Conservation (phyloP, 2,329 filamentous ascomycete species). For the Fusarium sp. region DNA sequence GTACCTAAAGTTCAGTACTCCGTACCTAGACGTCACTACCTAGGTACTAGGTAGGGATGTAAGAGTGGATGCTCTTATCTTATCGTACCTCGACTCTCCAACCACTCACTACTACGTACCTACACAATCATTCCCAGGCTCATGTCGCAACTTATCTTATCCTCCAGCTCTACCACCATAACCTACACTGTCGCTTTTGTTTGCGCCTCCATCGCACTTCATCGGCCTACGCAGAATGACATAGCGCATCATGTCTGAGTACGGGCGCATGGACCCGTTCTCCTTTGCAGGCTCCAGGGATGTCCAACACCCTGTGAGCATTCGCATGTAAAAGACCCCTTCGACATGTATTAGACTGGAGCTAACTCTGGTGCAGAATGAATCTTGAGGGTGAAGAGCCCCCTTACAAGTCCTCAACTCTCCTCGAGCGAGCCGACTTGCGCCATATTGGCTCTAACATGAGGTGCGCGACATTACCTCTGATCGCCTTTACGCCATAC, state of each 20-base stretch:
- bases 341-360: neutral
- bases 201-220: neutral
- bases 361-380: constrained; percentile 54
- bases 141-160: constrained; percentile 16
- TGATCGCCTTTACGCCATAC: constrained; percentile 27
- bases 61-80: constrained; percentile 22
- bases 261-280: constrained; percentile 86
- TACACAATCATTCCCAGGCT: constrained; percentile 12
- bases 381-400: constrained; percentile 63
- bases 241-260: constrained; percentile 55
- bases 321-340: constrained; percentile 67
- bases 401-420: constrained; percentile 69
- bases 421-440: constrained; percentile 83
- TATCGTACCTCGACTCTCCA: constrained; percentile 14
- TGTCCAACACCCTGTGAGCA: constrained; percentile 78
- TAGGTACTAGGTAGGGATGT: neutral
- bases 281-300: constrained; percentile 93
- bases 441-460: constrained; percentile 56
- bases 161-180: neutral
- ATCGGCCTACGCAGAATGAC: constrained; percentile 39
- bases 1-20: neutral
- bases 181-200: neutral
- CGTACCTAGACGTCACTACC: constrained; percentile 2
- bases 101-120: neutral
- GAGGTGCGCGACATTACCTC: neutral